A percentile compares a stretch with the other conserved stretches of the same genome.
Evolutionary conservation across 345 rosid species (phyloP).

Genomic region (Boechera retrofracta): DNA sequence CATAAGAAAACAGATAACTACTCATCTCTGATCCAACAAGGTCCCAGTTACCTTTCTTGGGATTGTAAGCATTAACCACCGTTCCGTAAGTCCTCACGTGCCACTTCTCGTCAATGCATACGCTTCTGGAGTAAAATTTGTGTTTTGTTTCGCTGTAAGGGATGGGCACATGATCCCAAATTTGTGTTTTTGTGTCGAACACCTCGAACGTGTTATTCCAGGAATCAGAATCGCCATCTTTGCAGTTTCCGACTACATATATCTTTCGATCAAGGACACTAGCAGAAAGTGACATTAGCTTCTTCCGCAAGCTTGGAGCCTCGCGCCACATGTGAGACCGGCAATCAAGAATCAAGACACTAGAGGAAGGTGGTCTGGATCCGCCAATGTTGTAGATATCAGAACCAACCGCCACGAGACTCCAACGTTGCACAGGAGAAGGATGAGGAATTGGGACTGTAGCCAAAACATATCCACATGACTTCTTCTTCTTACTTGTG

Average conservation of each 20-base stretch:
- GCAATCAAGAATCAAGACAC: background rate
- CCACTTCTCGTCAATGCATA: background rate
- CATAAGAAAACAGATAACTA: background rate
- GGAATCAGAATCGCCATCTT: background rate
- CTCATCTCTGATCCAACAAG: background rate
- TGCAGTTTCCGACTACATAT: background rate
- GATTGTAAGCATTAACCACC: background rate
- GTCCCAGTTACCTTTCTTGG: background rate
- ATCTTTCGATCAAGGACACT: background rate
- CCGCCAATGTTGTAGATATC: slow-evolving; percentile 4
- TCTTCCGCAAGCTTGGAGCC: background rate
- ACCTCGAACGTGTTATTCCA: background rate
- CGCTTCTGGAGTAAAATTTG: background rate
- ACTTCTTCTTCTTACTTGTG: background rate
- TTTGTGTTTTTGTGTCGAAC: background rate
- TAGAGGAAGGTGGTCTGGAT: background rate
- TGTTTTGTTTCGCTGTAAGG: background rate
- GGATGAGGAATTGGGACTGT: background rate
- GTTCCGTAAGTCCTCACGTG: background rate
- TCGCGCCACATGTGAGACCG: background rate
- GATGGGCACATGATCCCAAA: background rate
- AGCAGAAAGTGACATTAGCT: background rate
- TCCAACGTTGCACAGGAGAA: background rate
- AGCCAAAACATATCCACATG: slow-evolving; percentile 1
- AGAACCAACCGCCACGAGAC: slow-evolving; percentile 16